Evolutionary conservation across 768 basidiomycete species (phyloP).

Genomic region (Amanita rubescens): DNA sequence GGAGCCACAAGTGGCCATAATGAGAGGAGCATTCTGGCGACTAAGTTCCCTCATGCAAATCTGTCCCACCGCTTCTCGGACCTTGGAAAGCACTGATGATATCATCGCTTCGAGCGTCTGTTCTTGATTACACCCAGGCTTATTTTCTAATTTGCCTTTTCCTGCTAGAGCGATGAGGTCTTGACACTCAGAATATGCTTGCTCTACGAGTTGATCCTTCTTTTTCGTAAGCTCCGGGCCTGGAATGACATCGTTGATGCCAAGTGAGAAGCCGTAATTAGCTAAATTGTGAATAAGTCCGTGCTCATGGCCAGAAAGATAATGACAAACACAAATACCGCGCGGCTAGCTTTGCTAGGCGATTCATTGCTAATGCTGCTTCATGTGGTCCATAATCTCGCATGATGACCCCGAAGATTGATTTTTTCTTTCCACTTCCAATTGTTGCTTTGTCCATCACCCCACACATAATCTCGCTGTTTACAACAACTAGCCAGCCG

Average conservation of each 20-base stretch:
- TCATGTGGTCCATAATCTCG: constrained; percentile 94
- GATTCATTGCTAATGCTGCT: constrained; percentile 93
- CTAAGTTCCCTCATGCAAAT: constrained; percentile 99
- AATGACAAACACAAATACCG: constrained; percentile 56
- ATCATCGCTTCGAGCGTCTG: constrained; percentile 97
- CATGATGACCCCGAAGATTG: constrained; percentile 96
- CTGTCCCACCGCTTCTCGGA: constrained; percentile 93
- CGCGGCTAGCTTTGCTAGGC: constrained; percentile 91
- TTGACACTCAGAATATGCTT: constrained; percentile 83
- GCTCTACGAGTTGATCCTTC: constrained; percentile 82
- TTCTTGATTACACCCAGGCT: constrained; percentile 96
- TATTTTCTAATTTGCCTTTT: constrained; percentile 88
- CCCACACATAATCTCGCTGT: constrained; percentile 99
- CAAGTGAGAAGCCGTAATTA: constrained; percentile 95
- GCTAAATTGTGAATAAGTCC: constrained; percentile 42
- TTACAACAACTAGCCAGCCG: constrained; percentile 94
- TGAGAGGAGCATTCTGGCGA: constrained; percentile 91
- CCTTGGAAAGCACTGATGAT: constrained; percentile 87
- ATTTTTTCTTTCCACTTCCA: constrained; percentile 98
- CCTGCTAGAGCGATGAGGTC: constrained; percentile 86
- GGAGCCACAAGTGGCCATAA: constrained; percentile 99
- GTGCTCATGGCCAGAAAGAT: not conserved
- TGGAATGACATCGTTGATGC: constrained; percentile 98
- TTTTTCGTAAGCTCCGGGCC: constrained; percentile 71
- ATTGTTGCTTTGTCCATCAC: constrained; percentile 98